Evolutionary conservation across 768 basidiomycete species (phyloP), one percentile per base, ranked within the genome.

Genomic region (Kwoniella pini): DNA sequence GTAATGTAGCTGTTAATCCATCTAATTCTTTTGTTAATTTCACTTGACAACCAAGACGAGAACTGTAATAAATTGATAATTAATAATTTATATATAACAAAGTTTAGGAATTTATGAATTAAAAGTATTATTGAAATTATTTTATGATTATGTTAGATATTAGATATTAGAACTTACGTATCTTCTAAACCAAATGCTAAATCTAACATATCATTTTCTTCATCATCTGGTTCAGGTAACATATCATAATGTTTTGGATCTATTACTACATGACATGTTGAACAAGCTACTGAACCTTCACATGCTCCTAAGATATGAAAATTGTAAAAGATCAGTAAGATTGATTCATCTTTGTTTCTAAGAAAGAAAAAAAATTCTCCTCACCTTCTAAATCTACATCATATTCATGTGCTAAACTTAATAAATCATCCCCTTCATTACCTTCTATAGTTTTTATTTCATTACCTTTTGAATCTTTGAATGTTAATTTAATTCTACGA

Each of bases 141-240:
- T n/a, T n/a, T 11, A 19, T 27, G 2, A 48, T n/a, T 13, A 15
- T 36, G 33, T 36, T 7, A 36, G 33, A 15, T 36, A 36, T 36
- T 12, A 45, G 19, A 33, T 6, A 53, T 6, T 86, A 82, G 22
- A 63, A 88, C 81, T 68, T 58, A 95, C 68, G 95, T 97, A 71
- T 97, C 95, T 0, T 92, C 94, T 53, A 98, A 82, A 0, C 91
- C 96, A 70, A 97, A 98, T 3, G 95, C 95, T 84, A 98, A 90
- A 78, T 97, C 95, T 38, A 99, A 84, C 79, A 78, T 79, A 57
- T 79, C 94, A 71, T 97, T 99, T 80, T 99, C 95, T 74, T 99
- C 95, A 67, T 98, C 95, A 56, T 89, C 89, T 3, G 95, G 94
- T 72, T 98, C 95, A 1, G 90, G 88, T 2, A 98, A 83, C 46